Percentiles rank a stretch among this genome's conserved stretches.
Evolutionary conservation across 148 eudicot species (phyloP).

Genomic region (Amaranthus palmeri): DNA sequence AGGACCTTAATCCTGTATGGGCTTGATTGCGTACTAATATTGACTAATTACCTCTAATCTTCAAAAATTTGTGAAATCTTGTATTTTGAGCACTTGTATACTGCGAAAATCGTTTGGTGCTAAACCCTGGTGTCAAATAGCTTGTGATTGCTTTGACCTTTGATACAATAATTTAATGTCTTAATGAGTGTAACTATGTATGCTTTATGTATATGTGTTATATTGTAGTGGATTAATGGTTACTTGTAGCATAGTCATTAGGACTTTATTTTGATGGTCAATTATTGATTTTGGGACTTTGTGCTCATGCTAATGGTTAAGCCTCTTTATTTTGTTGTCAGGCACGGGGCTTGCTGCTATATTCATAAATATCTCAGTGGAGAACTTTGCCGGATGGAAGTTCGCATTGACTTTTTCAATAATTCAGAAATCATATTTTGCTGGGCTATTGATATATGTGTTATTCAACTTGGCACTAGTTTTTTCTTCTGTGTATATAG

Average conservation of each 20-base stretch:
- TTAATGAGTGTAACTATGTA: not conserved
- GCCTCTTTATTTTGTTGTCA: slow-evolving; percentile 29
- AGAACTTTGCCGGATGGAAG: slow-evolving; percentile 99
- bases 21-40: no score
- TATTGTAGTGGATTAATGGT: not conserved
- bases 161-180: not conserved
- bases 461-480: slow-evolving; percentile 81
- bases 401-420: slow-evolving; percentile 77
- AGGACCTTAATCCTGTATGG: no score
- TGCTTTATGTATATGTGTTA: not conserved
- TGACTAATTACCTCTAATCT: no score
- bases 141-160: not conserved
- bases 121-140: not conserved
- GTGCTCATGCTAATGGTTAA: not conserved
- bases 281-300: not conserved
- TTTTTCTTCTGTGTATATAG: slow-evolving; percentile 78
- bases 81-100: not conserved
- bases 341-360: slow-evolving; percentile 98
- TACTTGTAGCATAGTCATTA: not conserved
- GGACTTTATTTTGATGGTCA: not conserved
- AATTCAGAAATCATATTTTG: slow-evolving; percentile 88
- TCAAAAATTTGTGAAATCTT: not conserved
- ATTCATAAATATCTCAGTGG: slow-evolving; percentile 89
- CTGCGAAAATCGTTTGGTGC: not conserved
- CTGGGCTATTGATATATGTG: slow-evolving; percentile 74